A percentile compares a stretch with the other conserved stretches of the same genome.
These are phyloP conservation scores for Plantago ovata DNA, from an alignment of 257 asterid species.

Conservation along the genomic window DNA sequence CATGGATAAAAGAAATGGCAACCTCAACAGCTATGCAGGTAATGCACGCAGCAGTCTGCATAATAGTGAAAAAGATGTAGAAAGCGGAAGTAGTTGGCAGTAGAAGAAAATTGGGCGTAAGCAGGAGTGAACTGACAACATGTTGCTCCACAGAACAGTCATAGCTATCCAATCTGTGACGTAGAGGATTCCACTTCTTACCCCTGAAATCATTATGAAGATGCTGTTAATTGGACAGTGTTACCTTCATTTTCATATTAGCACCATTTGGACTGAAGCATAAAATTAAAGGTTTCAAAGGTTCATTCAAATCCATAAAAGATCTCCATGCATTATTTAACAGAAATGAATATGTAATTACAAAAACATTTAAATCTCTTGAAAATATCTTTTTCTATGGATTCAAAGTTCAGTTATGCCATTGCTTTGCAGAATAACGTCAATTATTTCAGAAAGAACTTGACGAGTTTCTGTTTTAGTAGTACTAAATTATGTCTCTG, in stretches of 20 bases:
- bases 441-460: too few species aligned
- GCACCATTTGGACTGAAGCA: neutral
- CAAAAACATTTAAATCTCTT: too few species aligned
- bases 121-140: slow-evolving; percentile 87
- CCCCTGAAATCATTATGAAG: slow-evolving; percentile 64
- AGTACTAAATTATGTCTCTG: too few species aligned
- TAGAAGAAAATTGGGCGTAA: slow-evolving; percentile 83
- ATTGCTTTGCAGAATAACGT: too few species aligned
- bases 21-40: slow-evolving; percentile 51
- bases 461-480: too few species aligned
- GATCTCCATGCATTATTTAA: neutral
- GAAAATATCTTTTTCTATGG: too few species aligned
- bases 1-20: slow-evolving; percentile 56
- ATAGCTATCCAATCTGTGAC: slow-evolving; percentile 89
- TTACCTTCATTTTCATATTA: slow-evolving; percentile 10
- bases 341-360: too few species aligned
- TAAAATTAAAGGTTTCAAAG: too few species aligned
- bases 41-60: slow-evolving; percentile 56
- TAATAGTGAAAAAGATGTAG: slow-evolving; percentile 84
- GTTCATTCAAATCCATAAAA: neutral
- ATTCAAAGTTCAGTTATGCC: too few species aligned
- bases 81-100: slow-evolving; percentile 89
- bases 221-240: slow-evolving; percentile 8
- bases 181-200: slow-evolving; percentile 85
- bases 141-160: slow-evolving; percentile 88